phyloP scores from a whole-genome alignment of 129 eudicot species.

The Tagetes erecta region DNA sequence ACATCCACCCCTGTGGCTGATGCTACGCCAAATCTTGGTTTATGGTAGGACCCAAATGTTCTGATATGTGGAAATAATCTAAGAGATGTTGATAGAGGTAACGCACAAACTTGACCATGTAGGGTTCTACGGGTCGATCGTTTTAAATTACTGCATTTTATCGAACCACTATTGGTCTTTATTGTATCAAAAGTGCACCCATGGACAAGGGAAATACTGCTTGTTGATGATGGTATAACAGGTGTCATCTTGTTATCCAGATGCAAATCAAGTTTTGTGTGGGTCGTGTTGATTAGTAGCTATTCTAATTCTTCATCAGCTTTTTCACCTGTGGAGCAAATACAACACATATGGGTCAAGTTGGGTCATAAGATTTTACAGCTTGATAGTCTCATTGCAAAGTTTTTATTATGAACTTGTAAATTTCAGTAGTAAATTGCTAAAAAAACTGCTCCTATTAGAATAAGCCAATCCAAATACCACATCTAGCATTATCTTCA shows the following conservation, averaged over 20 bases:
- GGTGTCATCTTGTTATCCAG: constrained; percentile 65
- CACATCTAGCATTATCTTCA: constrained; percentile 12
- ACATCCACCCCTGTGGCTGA: constrained; percentile 69
- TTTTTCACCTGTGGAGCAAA: constrained; percentile 44
- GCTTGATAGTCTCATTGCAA: not conserved
- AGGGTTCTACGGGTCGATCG: constrained; percentile 43
- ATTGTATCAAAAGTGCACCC: constrained; percentile 43
- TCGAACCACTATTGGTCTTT: constrained; percentile 39
- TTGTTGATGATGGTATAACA: constrained; percentile 54
- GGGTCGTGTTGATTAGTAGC: constrained; percentile 11
- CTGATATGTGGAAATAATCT: constrained; percentile 65
- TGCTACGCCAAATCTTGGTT: constrained; percentile 31
- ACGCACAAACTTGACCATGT: constrained; percentile 45
- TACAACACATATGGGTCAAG: constrained; percentile 10
- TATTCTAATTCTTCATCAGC: constrained; percentile 37
- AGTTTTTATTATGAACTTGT: not conserved
- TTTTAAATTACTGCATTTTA: constrained; percentile 45
- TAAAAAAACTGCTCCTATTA: not conserved
- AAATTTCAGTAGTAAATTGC: not conserved
- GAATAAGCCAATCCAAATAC: too few species aligned
- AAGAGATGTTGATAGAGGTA: constrained; percentile 64
- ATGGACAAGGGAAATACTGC: constrained; percentile 49
- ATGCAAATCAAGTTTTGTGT: constrained; percentile 16
- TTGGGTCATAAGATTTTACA: not conserved
- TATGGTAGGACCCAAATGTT: constrained; percentile 35